These are phyloP conservation scores for Discostella pseudostelligera DNA, from an alignment of 108 stramenopile species.

Conservation along the genomic window DNA sequence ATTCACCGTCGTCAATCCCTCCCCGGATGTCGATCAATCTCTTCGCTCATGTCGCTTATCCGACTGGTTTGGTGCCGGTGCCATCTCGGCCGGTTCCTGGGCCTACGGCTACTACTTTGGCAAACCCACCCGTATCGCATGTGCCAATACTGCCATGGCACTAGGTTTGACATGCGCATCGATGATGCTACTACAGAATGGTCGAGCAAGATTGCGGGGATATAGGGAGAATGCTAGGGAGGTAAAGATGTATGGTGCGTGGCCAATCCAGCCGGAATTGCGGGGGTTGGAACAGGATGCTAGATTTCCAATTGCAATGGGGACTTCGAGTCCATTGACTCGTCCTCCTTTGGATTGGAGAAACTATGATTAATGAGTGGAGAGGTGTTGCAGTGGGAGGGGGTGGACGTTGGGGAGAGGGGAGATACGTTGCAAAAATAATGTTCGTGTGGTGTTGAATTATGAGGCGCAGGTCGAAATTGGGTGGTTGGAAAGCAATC, in stretches of 20 bases:
- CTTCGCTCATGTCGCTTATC: conserved; percentile 60
- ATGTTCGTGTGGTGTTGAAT: too few species aligned
- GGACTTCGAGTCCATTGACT: conserved; percentile 26
- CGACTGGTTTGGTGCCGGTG: conserved; percentile 55
- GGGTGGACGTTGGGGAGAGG: background rate
- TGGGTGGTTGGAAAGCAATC: too few species aligned
- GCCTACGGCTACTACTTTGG: conserved; percentile 78
- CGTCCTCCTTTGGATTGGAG: conserved; percentile 44
- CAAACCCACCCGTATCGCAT: conserved; percentile 73
- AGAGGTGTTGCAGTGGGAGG: background rate
- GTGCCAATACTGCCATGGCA: conserved; percentile 69
- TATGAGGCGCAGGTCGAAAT: too few species aligned
- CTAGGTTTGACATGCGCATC: conserved; percentile 77
- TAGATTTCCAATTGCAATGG: conserved; percentile 42
- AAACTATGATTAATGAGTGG: conserved; percentile 32
- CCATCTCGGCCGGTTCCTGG: conserved; percentile 65
- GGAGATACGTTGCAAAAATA: too few species aligned
- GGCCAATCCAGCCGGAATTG: conserved; percentile 43
- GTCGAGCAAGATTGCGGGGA: conserved; percentile 67
- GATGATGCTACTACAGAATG: conserved; percentile 69
- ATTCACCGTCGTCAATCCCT: conserved; percentile 73
- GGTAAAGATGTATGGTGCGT: conserved; percentile 63
- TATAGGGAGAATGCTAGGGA: conserved; percentile 75
- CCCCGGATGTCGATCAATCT: conserved; percentile 79
- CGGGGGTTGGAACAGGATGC: conserved; percentile 7